Evolutionary conservation across 345 rosid species (phyloP).

Genomic region (Euphorbia lathyris): DNA sequence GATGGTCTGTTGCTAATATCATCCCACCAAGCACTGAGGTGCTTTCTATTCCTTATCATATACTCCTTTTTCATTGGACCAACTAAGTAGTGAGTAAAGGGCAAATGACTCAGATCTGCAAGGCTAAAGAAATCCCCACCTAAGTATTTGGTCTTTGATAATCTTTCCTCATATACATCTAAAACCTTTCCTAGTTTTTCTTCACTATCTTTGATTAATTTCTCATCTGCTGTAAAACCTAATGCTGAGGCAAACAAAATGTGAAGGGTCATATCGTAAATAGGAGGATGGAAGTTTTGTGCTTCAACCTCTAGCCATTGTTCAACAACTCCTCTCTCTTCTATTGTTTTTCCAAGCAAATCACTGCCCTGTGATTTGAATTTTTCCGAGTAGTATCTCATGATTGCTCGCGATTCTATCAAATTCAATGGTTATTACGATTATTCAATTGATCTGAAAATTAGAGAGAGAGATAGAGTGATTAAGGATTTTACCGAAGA

Average conservation of each 20-base stretch:
- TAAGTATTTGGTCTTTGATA: constrained; percentile 55
- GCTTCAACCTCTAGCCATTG: constrained; percentile 74
- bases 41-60: constrained; percentile 56
- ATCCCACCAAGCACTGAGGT: constrained; percentile 66
- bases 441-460: not conserved
- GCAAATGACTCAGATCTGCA: constrained; percentile 69
- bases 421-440: not conserved
- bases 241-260: constrained; percentile 38
- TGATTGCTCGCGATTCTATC: constrained; percentile 68
- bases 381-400: constrained; percentile 65
- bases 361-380: constrained; percentile 46
- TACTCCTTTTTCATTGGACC: constrained; percentile 45
- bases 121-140: constrained; percentile 67
- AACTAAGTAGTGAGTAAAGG: constrained; percentile 54
- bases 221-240: constrained; percentile 45
- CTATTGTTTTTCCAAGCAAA: constrained; percentile 37
- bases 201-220: constrained; percentile 51
- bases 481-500: constrained; percentile 41
- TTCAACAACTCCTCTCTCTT: constrained; percentile 57
- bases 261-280: constrained; percentile 37
- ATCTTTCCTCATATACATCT: constrained; percentile 61
- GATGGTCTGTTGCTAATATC: constrained; percentile 61
- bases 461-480: not conserved
- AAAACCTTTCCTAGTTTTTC: constrained; percentile 51
- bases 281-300: constrained; percentile 45